These are phyloP conservation scores for Xylaria sp. DNA, from an alignment of 2,329 filamentous ascomycete genomes.

Conservation along the genomic window DNA sequence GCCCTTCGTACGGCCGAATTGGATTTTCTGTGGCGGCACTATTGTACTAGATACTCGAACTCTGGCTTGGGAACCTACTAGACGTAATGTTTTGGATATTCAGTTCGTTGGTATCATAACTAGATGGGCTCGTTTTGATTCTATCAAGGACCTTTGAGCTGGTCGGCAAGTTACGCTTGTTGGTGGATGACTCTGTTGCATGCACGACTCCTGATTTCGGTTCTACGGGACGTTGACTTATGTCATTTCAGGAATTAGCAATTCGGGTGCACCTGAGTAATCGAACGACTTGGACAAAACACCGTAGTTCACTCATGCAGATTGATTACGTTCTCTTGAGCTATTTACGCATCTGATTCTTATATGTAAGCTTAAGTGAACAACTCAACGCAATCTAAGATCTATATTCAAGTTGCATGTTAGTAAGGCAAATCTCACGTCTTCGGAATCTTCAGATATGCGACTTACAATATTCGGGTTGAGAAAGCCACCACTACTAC, in stretches of 20 bases:
- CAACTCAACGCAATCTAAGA: slow-evolving; percentile 52
- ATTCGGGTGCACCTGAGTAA: too few species aligned
- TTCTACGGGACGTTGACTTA: too few species aligned
- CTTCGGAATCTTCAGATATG: too few species aligned
- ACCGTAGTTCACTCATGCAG: background rate
- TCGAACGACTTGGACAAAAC: too few species aligned
- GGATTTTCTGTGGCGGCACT: background rate
- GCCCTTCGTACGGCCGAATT: slow-evolving; percentile 9
- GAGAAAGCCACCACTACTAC: slow-evolving; percentile 64
- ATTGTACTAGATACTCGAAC: background rate
- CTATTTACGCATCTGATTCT: background rate
- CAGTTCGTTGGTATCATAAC: too few species aligned
- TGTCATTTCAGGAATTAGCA: too few species aligned
- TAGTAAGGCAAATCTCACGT: slow-evolving; percentile 21
- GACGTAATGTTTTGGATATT: background rate
- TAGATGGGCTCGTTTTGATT: too few species aligned
- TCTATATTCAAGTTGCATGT: slow-evolving; percentile 35
- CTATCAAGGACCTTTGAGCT: too few species aligned
- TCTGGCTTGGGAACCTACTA: background rate
- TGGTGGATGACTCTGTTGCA: too few species aligned
- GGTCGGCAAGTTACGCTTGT: too few species aligned
- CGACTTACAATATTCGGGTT: slow-evolving; percentile 65
- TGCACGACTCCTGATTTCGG: too few species aligned
- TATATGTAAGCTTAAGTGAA: slow-evolving; percentile 38
- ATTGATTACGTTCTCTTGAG: background rate